Base-by-base conservation (phyloP, 495 filamentous ascomycete genomes). In the Neurospora tetraspora region DNA sequence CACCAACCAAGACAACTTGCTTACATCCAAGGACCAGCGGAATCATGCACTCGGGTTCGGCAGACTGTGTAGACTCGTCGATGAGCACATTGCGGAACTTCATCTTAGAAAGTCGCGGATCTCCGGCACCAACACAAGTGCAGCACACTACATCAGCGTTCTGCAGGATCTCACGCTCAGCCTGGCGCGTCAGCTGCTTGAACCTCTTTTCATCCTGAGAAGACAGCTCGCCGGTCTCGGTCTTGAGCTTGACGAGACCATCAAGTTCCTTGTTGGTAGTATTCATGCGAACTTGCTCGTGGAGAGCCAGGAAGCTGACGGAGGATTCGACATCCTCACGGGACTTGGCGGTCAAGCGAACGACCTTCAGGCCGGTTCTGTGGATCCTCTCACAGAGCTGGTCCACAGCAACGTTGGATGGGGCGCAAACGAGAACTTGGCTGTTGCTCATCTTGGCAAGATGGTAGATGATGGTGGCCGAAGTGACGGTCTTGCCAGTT, bases 101-200 rank as follows among this genome's bases (percentile, higher is more conserved):
- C 84, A 97, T 91, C 82, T 98, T 97, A 34, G 94, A 87, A 43
- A 99, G 88, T 75, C 96, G 91, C 72, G 96, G 96, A 81, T 99
- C 96, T 74, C 96, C 96, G 43, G 96, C 96, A 81, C 96, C 96
- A 80, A 99, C 96, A 77, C 96, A 99, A 74, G 96, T 99, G 82
- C 96, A 98, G 85, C 96, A 99, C 73, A 99, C 97, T 69, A 99
- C 96, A 83, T 99, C 96, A 2, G 96, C 96, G 70, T 97, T 97
- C 81, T 84, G 93, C 74, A 99, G 84, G 71, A 99, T 98, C 79
- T 99, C 96, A 12, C 96, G 91, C 83, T 99, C 96, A 27, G 96
- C 96, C 72, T 90, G 90, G 45, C 96, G 92, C 69, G 95, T 98
- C 65, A 98, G 86, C 79, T 95, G 91, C 83, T 98, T 98, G 85